These are phyloP conservation scores for Diplodia seriata DNA, from an alignment of 2,329 filamentous ascomycete genomes.

Conservation along the genomic window DNA sequence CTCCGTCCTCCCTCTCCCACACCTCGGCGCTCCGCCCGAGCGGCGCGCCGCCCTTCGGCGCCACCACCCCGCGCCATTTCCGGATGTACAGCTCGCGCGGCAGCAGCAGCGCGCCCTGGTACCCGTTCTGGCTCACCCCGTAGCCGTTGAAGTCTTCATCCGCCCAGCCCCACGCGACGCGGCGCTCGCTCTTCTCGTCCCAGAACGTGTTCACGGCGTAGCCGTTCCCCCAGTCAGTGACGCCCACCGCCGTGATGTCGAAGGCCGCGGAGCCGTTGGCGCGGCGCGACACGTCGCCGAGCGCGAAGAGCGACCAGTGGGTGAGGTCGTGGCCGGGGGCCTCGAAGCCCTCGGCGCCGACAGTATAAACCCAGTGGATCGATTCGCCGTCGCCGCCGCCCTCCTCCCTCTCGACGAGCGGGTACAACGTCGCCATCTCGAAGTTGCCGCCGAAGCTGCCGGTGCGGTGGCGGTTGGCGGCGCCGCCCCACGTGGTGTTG, in stretches of 20 bases:
- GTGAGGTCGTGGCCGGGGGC: constrained; percentile 39
- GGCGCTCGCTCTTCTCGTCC: constrained; percentile 57
- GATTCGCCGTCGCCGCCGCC: not conserved
- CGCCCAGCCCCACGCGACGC: constrained; percentile 57
- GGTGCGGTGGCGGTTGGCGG: constrained; percentile 43
- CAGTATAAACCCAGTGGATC: not conserved
- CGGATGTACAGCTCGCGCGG: constrained; percentile 57
- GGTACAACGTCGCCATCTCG: constrained; percentile 40
- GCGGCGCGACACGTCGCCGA: constrained; percentile 48
- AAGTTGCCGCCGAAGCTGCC: constrained; percentile 57
- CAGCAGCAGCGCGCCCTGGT: constrained; percentile 53
- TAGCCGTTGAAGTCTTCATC: constrained; percentile 54
- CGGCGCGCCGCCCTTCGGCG: constrained; percentile 44
- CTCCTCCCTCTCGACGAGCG: not conserved
- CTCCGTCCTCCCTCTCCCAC: not conserved
- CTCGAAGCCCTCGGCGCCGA: constrained; percentile 10
- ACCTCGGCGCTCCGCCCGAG: constrained; percentile 45
- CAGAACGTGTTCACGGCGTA: constrained; percentile 58
- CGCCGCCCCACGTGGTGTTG: constrained; percentile 18
- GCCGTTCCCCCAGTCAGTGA: constrained; percentile 53
- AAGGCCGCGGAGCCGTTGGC: constrained; percentile 55
- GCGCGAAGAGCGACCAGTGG: constrained; percentile 57
- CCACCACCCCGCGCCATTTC: constrained; percentile 49
- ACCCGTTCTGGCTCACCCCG: constrained; percentile 52
- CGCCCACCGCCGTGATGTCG: constrained; percentile 53